These are phyloP conservation scores for Hyphopichia wangnamkhiaoensis DNA, from an alignment of 1,139 yeast genomes.

Conservation along the genomic window DNA sequence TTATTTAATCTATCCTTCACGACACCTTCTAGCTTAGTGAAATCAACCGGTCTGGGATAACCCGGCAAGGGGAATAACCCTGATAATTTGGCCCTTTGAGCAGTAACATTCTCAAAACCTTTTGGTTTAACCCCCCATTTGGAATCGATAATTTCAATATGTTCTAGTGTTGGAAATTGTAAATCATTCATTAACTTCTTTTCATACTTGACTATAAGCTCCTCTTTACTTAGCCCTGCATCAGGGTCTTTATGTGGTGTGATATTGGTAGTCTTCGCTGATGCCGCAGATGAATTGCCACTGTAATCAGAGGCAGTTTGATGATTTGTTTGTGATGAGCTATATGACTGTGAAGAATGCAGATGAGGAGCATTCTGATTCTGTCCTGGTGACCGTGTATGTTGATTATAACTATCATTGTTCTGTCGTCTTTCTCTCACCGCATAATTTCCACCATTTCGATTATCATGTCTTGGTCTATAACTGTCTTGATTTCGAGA, in stretches of 20 bases:
- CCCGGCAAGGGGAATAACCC: conserved; percentile 84
- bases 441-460: neutral
- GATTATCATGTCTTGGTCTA: conserved; percentile 1
- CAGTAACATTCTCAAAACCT: conserved; percentile 75
- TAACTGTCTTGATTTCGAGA: neutral
- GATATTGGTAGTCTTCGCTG: neutral
- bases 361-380: neutral
- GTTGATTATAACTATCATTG: neutral
- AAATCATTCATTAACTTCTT: conserved; percentile 21
- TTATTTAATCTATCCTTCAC: conserved; percentile 40
- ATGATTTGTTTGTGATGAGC: conserved; percentile 2
- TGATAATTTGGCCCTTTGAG: conserved; percentile 78
- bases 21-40: conserved; percentile 53
- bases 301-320: too few species aligned
- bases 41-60: conserved; percentile 57
- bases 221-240: conserved; percentile 17
- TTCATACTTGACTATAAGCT: conserved; percentile 21
- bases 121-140: conserved; percentile 76
- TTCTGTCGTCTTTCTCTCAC: neutral
- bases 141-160: conserved; percentile 46
- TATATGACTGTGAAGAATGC: too few species aligned
- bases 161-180: conserved; percentile 25
- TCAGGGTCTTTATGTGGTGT: conserved; percentile 3
- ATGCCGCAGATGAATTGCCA: neutral
- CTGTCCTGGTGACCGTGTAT: neutral